phyloP scores from a whole-genome alignment of 805 yeast genomes.

The Cyberlindnera mycetangii region DNA sequence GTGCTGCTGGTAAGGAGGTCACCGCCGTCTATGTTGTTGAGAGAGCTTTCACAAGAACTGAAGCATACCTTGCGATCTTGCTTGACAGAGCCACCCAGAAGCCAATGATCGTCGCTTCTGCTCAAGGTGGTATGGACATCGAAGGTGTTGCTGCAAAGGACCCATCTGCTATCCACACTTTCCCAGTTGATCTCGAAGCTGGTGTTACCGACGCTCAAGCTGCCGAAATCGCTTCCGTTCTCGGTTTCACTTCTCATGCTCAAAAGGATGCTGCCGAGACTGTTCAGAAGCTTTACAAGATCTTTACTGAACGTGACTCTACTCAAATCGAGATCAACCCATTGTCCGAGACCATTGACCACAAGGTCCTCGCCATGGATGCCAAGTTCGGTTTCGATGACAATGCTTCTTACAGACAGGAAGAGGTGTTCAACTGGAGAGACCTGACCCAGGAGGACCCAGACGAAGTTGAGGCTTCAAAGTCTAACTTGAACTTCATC shows the following conservation, averaged over 20 bases:
- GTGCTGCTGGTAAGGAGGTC: slow-evolving; percentile 94
- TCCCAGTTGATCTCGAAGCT: slow-evolving; percentile 67
- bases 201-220: slow-evolving; percentile 85
- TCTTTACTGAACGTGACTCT: slow-evolving; percentile 88
- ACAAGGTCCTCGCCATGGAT: slow-evolving; percentile 95
- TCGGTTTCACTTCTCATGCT: slow-evolving; percentile 80
- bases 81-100: slow-evolving; percentile 90
- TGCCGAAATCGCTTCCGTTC: slow-evolving; percentile 65
- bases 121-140: slow-evolving; percentile 99
- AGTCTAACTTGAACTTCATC: slow-evolving; percentile 91
- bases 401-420: slow-evolving; percentile 91
- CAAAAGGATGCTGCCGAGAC: slow-evolving; percentile 84
- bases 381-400: slow-evolving; percentile 98
- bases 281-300: slow-evolving; percentile 81
- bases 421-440: slow-evolving; percentile 95
- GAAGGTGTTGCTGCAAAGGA: slow-evolving; percentile 94
- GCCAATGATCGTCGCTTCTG: slow-evolving; percentile 92
- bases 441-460: slow-evolving; percentile 97
- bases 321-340: slow-evolving; percentile 99
- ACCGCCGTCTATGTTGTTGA: slow-evolving; percentile 95
- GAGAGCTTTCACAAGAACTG: slow-evolving; percentile 90
- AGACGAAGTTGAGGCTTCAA: slow-evolving; percentile 89
- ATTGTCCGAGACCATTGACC: slow-evolving; percentile 86
- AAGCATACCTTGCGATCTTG: slow-evolving; percentile 91
- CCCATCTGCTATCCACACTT: slow-evolving; percentile 90